These are phyloP conservation scores for Podospora pseudoanserina DNA, from an alignment of 495 filamentous ascomycete genomes.

Conservation along the genomic window DNA sequence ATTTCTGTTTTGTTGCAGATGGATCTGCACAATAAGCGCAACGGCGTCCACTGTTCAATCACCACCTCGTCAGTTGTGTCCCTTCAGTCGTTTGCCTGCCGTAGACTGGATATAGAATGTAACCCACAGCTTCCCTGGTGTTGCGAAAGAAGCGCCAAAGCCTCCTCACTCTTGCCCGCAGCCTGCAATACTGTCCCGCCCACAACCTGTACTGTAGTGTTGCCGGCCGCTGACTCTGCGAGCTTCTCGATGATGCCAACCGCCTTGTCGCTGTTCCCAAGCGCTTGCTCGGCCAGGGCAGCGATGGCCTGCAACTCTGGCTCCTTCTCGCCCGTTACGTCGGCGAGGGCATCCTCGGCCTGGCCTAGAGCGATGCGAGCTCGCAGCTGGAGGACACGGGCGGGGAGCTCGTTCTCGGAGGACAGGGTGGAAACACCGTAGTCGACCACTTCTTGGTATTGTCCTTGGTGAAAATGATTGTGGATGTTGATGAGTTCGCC, in stretches of 20 bases:
- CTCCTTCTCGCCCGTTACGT: constrained; percentile 60
- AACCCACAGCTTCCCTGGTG: constrained; percentile 86
- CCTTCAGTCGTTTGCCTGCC: background rate
- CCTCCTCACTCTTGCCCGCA: constrained; percentile 76
- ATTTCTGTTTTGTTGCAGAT: constrained; percentile 82
- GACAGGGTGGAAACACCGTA: constrained; percentile 75
- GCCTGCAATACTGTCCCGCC: constrained; percentile 73
- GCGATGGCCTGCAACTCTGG: constrained; percentile 77
- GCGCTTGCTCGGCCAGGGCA: constrained; percentile 66
- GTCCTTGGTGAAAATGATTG: constrained; percentile 90
- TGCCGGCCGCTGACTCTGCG: constrained; percentile 61
- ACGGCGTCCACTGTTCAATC: constrained; percentile 52
- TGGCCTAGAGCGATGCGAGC: constrained; percentile 78
- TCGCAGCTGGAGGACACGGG: constrained; percentile 76
- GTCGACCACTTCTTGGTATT: constrained; percentile 78
- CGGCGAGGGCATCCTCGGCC: constrained; percentile 63
- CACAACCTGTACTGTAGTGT: constrained; percentile 75
- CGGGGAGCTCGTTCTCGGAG: constrained; percentile 68
- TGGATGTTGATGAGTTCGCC: constrained; percentile 95
- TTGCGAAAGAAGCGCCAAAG: constrained; percentile 68
- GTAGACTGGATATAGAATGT: background rate
- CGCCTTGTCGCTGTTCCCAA: constrained; percentile 59
- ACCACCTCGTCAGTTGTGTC: background rate
- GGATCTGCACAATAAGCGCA: constrained; percentile 80
- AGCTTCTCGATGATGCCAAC: constrained; percentile 62